Evolutionary conservation across 768 basidiomycete genomes (phyloP).

Genomic region (Termitomyces sp.): DNA sequence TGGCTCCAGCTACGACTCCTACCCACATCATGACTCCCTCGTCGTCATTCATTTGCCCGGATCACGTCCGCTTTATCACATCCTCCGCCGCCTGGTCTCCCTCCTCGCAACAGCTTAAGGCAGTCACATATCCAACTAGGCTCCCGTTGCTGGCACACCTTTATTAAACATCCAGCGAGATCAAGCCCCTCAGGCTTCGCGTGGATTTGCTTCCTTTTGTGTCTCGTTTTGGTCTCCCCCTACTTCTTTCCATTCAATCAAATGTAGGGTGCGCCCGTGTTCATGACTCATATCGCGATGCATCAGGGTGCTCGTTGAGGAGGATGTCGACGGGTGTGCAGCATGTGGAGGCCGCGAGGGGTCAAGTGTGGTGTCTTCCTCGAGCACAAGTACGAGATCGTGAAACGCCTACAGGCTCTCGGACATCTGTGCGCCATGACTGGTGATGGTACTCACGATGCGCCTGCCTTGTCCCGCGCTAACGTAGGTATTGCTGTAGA

Average conservation of each 20-base stretch:
- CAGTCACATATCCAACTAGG: neutral
- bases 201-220: neutral
- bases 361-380: no score
- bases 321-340: no score
- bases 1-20: neutral
- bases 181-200: neutral
- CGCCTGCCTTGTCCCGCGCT: slow-evolving; percentile 95
- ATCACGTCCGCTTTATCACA: neutral
- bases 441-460: slow-evolving; percentile 95
- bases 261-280: neutral
- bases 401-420: slow-evolving; percentile 95
- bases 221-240: neutral
- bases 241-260: neutral
- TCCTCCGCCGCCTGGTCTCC: neutral
- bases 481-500: slow-evolving; percentile 99
- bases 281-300: no score
- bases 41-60: no score
- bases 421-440: slow-evolving; percentile 98
- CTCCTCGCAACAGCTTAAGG: neutral
- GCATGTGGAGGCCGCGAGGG: no score
- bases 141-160: neutral
- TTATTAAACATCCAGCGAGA: neutral
- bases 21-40: neutral
- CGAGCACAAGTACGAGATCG: slow-evolving; percentile 99
- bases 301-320: no score